Base-by-base conservation (phyloP, 2,329 filamentous ascomycete genomes). In the Xylaria sp. region DNA sequence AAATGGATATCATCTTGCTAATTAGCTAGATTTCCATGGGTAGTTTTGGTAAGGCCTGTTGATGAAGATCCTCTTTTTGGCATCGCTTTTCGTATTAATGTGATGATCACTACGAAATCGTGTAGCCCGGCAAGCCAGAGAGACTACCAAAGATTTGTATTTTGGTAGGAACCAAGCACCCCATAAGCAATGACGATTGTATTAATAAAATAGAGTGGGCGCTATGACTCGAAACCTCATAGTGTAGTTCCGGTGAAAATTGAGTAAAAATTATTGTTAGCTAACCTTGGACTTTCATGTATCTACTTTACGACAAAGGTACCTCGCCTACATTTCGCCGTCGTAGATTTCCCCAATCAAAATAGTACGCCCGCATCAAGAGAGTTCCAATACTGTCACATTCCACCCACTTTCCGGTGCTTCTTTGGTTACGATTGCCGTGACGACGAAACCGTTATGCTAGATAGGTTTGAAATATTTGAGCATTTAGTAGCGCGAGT, bases 321-420 rank as follows among this genome's bases (percentile, higher is more conserved):
- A 48, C 36, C 46, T 63, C 46, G 48, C 65, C 40, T 49, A 42
- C 31, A 38, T 44, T 20, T 42, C 56, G 28, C 46, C 6, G 48
- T 65, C 26, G 65, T n/a, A 59, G 61, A 68, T 70, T 62, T 53
- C 60, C 33, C 54, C 58, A 46, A 31, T 31, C 17, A 20, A n/a
- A 33, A 57, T 48, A 42, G 42, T 13, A 58, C 59, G 66, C 68
- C 68, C 17, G 59, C 66, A 63, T 57, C 40, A 56, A 36, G 26
- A 56, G 44, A 33, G 33, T 33, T 9, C 7, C 33, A 59, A 58
- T 33, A 59, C 42, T 54, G 63, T 60, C 51, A 59, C 59, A 62
- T 66, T 56, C 66, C 66, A 65, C 67, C 59, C 63, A 64, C 63
- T 64, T 67, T 61, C 66, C 65, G 56, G 67, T 48, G 26, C 56